Conservation (phyloP, 208 protist genomes). For the Kentomonas sorsogonicus region DNA sequence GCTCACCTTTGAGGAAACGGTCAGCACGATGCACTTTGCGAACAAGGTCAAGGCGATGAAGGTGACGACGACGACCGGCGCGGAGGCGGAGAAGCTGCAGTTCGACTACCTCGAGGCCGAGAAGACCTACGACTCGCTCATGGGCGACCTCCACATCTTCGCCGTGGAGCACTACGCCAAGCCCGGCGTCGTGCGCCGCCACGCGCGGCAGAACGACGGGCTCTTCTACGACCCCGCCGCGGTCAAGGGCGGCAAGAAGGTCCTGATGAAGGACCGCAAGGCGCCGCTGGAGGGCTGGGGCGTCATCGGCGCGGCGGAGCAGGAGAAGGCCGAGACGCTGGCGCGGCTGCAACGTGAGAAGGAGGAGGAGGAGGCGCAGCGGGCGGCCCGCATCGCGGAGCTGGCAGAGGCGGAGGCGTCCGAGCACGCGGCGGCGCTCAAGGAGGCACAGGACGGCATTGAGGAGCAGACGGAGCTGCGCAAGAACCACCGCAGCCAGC, state of each 20-base stretch:
- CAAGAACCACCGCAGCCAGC: constrained; percentile 23
- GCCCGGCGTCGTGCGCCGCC: constrained; percentile 45
- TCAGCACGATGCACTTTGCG: constrained; percentile 86
- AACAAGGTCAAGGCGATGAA: constrained; percentile 90
- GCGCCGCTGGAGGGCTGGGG: constrained; percentile 31
- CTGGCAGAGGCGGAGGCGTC: constrained; percentile 24
- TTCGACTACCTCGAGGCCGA: constrained; percentile 51
- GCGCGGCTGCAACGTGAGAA: constrained; percentile 36
- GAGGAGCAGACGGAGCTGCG: constrained; percentile 18
- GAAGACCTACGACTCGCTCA: constrained; percentile 51
- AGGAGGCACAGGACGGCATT: constrained; percentile 40
- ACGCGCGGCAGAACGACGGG: constrained; percentile 33
- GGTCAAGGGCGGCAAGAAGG: constrained; percentile 28
- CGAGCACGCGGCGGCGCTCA: constrained; percentile 27
- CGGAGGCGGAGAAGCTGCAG: constrained; percentile 46
- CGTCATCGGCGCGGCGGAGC: constrained; percentile 31
- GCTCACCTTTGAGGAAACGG: constrained; percentile 78
- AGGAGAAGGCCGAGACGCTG: constrained; percentile 42
- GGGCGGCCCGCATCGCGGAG: constrained; percentile 30
- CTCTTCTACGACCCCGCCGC: constrained; percentile 54
- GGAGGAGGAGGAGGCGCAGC: constrained; percentile 17
- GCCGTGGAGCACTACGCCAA: constrained; percentile 30
- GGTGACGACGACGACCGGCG: constrained; percentile 32
- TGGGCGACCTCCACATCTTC: constrained; percentile 77
- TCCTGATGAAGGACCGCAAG: constrained; percentile 34